phyloP scores from a whole-genome alignment of 495 filamentous ascomycete species.

The Xylaria telfairii region DNA sequence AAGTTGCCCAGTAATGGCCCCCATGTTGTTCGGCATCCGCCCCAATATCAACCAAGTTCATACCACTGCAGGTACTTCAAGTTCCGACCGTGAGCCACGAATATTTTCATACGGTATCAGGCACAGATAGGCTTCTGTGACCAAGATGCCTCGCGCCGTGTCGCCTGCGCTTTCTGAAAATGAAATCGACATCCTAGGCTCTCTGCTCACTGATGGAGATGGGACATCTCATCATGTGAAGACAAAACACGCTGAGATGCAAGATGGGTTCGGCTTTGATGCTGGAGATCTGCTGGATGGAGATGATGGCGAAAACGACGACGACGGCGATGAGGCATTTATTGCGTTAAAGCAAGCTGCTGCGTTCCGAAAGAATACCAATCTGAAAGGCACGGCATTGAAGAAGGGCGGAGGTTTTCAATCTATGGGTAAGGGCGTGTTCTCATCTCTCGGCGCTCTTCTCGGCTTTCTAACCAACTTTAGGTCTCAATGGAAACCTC shows the following conservation, averaged over 20 bases:
- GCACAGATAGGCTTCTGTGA: not conserved
- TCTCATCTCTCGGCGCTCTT: not conserved
- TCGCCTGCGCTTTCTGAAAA: constrained; percentile 88
- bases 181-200: constrained; percentile 86
- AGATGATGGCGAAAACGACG: constrained; percentile 62
- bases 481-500: constrained; percentile 76
- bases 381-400: constrained; percentile 80
- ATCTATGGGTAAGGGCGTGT: constrained; percentile 71
- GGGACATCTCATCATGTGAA: constrained; percentile 35
- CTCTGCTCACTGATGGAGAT: constrained; percentile 69
- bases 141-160: constrained; percentile 59
- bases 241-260: constrained; percentile 43
- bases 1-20: constrained; percentile 17
- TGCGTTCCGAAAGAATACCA: constrained; percentile 81
- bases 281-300: constrained; percentile 51
- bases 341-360: constrained; percentile 85
- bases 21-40: constrained; percentile 10
- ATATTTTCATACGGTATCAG: not conserved
- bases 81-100: not conserved
- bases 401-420: constrained; percentile 98
- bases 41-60: constrained; percentile 2
- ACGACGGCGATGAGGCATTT: constrained; percentile 81
- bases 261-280: constrained; percentile 47
- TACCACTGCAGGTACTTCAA: not conserved
- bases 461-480: constrained; percentile 6